Evolutionary conservation across 2,329 filamentous ascomycete species (phyloP).

Genomic region (Exophiala viscosa): DNA sequence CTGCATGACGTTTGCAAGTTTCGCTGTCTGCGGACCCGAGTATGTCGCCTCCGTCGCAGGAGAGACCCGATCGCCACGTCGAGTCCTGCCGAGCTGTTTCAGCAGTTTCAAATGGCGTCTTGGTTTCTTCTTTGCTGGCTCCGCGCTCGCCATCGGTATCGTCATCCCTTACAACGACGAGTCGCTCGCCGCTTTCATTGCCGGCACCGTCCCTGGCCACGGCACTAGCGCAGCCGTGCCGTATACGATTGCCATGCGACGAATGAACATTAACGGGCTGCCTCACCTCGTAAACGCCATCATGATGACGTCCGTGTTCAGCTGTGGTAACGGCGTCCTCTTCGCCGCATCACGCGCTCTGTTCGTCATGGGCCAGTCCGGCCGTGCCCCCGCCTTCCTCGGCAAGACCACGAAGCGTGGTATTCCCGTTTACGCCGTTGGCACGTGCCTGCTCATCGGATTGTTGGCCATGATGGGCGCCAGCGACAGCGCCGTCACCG

Average conservation of each 20-base stretch:
- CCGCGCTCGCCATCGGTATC: conserved; percentile 68
- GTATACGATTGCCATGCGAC: conserved; percentile 60
- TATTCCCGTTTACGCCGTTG: conserved; percentile 55
- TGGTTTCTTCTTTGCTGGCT: conserved; percentile 71
- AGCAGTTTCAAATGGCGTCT: conserved; percentile 77
- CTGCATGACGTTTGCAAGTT: conserved; percentile 67
- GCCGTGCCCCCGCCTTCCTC: conserved; percentile 49
- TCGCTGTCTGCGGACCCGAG: conserved; percentile 65
- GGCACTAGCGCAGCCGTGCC: conserved; percentile 56
- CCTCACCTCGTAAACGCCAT: conserved; percentile 56
- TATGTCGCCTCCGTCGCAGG: conserved; percentile 64
- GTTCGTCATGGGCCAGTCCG: conserved; percentile 52
- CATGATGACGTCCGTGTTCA: conserved; percentile 53
- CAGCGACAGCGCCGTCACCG: conserved; percentile 57
- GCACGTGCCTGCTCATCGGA: conserved; percentile 52
- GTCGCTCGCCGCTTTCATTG: conserved; percentile 55
- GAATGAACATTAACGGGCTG: conserved; percentile 50
- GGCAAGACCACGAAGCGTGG: conserved; percentile 55
- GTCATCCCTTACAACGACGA: conserved; percentile 61
- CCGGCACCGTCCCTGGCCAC: conserved; percentile 20
- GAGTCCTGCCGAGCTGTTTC: conserved; percentile 68
- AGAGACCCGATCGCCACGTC: conserved; percentile 67
- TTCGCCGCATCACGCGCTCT: conserved; percentile 63
- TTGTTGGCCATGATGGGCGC: conserved; percentile 69
- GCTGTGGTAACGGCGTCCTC: conserved; percentile 51